A percentile compares a stretch with the other conserved stretches of the same genome.
Evolutionary conservation across 78 protist species (phyloP).

Genomic region (Dictyostelium intermedium): DNA sequence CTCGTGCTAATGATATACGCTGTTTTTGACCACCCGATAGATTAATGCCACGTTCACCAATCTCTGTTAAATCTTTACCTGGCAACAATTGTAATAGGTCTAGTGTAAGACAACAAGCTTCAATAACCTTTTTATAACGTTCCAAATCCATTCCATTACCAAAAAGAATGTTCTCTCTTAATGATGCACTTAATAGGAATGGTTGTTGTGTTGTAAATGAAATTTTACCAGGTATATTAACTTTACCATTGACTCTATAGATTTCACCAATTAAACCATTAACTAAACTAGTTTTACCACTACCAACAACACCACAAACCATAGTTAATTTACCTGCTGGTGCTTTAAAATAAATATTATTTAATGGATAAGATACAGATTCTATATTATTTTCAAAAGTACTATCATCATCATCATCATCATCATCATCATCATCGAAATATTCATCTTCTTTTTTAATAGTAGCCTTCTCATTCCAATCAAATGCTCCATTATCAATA

Average conservation of each 20-base stretch:
- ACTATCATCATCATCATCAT: not conserved
- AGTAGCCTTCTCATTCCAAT: not conserved
- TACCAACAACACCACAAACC: conserved; percentile 89
- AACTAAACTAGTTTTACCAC: conserved; percentile 91
- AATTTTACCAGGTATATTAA: not conserved
- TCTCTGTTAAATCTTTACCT: conserved; percentile 92
- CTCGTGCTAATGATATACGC: conserved; percentile 94
- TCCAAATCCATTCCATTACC: conserved; percentile 84
- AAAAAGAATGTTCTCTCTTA: conserved; percentile 96
- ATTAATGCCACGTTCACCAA: conserved; percentile 98
- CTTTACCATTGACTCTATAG: not conserved
- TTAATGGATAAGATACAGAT: not conserved
- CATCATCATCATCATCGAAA: not conserved
- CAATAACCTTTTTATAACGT: conserved; percentile 76
- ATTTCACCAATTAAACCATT: conserved; percentile 70
- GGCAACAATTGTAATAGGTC: conserved; percentile 84
- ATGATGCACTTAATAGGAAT: conserved; percentile 91
- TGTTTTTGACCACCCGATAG: conserved; percentile 98
- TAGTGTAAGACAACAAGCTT: conserved; percentile 84
- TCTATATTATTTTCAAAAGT: no score
- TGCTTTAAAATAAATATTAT: conserved; percentile 26
- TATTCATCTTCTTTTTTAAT: not conserved
- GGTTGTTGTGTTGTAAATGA: conserved; percentile 89
- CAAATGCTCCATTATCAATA: not conserved
- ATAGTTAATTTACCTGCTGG: conserved; percentile 69